phyloP scores from a whole-genome alignment of 768 basidiomycete genomes.

The Nevesoporus exiguus region DNA sequence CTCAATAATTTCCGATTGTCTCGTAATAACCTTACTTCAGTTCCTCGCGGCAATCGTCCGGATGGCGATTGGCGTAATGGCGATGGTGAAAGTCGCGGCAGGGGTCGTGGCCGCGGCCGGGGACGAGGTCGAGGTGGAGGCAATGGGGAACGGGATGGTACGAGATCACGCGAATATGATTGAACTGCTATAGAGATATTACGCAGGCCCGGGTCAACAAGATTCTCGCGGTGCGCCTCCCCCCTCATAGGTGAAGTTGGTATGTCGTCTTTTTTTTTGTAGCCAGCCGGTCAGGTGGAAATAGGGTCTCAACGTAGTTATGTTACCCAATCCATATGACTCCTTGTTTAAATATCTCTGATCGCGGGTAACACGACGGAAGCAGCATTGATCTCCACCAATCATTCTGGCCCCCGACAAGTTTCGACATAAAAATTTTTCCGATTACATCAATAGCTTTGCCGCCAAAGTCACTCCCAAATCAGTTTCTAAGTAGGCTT shows the following conservation, averaged over 20 bases:
- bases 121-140: conserved; percentile 37
- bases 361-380: not conserved
- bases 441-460: too few species aligned
- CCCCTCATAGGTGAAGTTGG: conserved; percentile 9
- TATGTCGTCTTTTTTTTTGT: not conserved
- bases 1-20: not conserved
- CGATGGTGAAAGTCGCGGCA: conserved; percentile 39
- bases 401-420: not conserved
- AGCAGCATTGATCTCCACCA: not conserved
- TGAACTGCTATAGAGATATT: not conserved
- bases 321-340: conserved; percentile 6
- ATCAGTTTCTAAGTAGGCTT: too few species aligned
- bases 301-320: not conserved
- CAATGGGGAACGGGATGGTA: conserved; percentile 38
- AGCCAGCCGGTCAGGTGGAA: not conserved
- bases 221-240: conserved; percentile 22
- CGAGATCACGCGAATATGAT: conserved; percentile 10
- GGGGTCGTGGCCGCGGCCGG: conserved; percentile 44
- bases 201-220: conserved; percentile 20
- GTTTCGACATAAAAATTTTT: too few species aligned
- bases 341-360: not conserved
- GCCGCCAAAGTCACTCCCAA: too few species aligned
- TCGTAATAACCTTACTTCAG: conserved; percentile 4
- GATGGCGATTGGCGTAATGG: conserved; percentile 50
- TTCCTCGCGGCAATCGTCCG: conserved; percentile 17